A percentile compares a stretch with the other conserved stretches of the same genome.
These are phyloP conservation scores for Cercospora sp. DNA, from an alignment of 2,329 filamentous ascomycete genomes.

Conservation along the genomic window DNA sequence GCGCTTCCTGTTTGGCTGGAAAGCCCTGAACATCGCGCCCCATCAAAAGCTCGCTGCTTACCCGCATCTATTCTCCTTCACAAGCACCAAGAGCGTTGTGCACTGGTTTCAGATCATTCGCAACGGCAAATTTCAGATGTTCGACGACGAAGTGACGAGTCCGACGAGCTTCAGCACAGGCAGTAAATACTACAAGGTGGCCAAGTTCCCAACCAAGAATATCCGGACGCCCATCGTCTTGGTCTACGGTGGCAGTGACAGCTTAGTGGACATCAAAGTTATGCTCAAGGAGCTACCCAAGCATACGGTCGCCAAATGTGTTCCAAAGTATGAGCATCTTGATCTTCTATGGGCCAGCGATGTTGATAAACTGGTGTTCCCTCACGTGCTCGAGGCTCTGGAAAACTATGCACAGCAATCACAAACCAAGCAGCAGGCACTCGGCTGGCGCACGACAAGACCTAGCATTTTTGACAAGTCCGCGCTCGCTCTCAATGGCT, in stretches of 20 bases:
- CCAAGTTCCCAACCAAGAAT: conserved; percentile 93
- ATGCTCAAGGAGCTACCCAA: conserved; percentile 87
- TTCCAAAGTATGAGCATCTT: conserved; percentile 92
- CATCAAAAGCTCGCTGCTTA: conserved; percentile 95
- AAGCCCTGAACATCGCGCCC: conserved; percentile 75
- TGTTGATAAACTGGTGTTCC: conserved; percentile 80
- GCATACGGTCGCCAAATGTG: conserved; percentile 81
- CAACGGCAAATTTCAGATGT: conserved; percentile 96
- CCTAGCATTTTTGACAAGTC: conserved; percentile 30
- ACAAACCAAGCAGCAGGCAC: conserved; percentile 29
- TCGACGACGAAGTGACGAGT: conserved; percentile 87
- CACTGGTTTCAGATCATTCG: conserved; percentile 99
- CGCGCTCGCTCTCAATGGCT: conserved; percentile 24
- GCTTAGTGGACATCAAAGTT: conserved; percentile 85
- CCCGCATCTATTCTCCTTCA: conserved; percentile 93
- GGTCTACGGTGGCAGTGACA: conserved; percentile 91
- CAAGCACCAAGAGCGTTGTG: conserved; percentile 93
- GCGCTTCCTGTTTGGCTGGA: conserved; percentile 86
- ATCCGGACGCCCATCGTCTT: conserved; percentile 95
- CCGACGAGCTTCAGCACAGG: conserved; percentile 69
- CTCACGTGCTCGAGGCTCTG: conserved; percentile 85
- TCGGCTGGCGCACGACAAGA: conserved; percentile 26
- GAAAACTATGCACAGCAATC: conserved; percentile 58
- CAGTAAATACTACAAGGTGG: conserved; percentile 90
- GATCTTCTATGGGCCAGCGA: conserved; percentile 95